These are phyloP conservation scores for Copromyces sp. DNA, from an alignment of 495 filamentous ascomycete genomes.

Conservation along the genomic window DNA sequence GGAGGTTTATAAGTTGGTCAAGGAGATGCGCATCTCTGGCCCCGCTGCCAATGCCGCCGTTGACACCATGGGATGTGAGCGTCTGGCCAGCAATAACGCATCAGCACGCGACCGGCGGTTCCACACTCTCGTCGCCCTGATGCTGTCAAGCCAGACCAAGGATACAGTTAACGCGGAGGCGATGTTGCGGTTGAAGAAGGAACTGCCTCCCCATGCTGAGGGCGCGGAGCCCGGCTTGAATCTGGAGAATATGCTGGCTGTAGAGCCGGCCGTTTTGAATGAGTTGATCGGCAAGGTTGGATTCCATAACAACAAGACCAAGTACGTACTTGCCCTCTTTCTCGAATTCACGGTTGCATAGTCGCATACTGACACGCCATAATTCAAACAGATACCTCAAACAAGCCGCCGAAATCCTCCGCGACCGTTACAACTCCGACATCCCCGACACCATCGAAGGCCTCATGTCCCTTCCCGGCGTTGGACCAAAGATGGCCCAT, in stretches of 20 bases:
- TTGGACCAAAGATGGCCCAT: slow-evolving; percentile 97
- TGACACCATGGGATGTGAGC: slow-evolving; percentile 95
- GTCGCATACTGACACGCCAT: not conserved
- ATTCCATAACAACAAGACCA: slow-evolving; percentile 94
- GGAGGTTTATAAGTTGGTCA: slow-evolving; percentile 65
- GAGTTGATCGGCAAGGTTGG: slow-evolving; percentile 74
- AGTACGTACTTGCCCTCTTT: slow-evolving; percentile 22
- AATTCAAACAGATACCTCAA: slow-evolving; percentile 54
- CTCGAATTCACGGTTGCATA: not conserved
- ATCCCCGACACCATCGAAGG: slow-evolving; percentile 76
- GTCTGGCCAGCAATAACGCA: slow-evolving; percentile 47
- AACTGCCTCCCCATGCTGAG: slow-evolving; percentile 46
- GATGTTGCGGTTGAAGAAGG: slow-evolving; percentile 66
- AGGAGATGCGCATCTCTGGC: slow-evolving; percentile 67
- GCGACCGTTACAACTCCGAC: slow-evolving; percentile 58
- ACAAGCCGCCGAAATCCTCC: slow-evolving; percentile 59
- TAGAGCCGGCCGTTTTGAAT: slow-evolving; percentile 60
- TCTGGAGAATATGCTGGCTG: slow-evolving; percentile 68
- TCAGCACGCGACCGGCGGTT: slow-evolving; percentile 63
- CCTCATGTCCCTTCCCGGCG: slow-evolving; percentile 73
- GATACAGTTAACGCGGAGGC: slow-evolving; percentile 85
- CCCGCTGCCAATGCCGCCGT: slow-evolving; percentile 62
- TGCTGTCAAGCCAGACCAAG: slow-evolving; percentile 96
- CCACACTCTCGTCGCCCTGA: slow-evolving; percentile 83
- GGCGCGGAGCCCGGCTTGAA: slow-evolving; percentile 45